Evolutionary conservation across 148 eudicot genomes (phyloP), one percentile per base, ranked within the genome.

Genomic region (Simmondsia chinensis): DNA sequence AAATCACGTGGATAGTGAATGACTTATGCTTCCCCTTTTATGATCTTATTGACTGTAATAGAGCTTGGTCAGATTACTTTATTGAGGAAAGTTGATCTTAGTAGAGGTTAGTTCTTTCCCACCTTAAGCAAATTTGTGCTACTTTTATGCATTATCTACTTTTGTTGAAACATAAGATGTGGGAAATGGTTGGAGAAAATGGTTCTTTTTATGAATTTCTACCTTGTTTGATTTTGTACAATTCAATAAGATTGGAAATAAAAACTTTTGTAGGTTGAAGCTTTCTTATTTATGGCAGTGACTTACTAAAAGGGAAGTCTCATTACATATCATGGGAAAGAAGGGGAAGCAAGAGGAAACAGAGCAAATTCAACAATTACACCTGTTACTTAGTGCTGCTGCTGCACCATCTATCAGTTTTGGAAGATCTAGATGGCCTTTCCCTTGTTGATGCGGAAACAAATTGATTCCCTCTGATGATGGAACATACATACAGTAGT

Each of bases 391-490:
- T 44, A 46, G 48, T 62, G 67, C 55, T 18, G 12, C 55, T 15
- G 21, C 20, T 48, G 10, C 33, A 46, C 31, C 38, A 36, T 59
- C 15, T 17, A 13, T 24, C 47, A 29, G 32, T 13, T 42, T 27
- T 37, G 30, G 55, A 15, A 5, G 42, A 58, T 38, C 52, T 63
- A 20, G 44, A 69, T 69, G 69, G 74, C 56, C 50, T 20, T 34
- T 48, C 57, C 57, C 68, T 51, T 56, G 30, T 46, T 63, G 68
- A 50, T 49, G 22, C 42, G 48, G 34, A 39, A n/a, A 24, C 33
- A 33, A 61, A 59, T 48, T 52, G 16, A 19, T 63, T 65, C 27
- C 76, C 76, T 59, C 59, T 66, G 56, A 64, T 66, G 32, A 66
- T 59, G 66, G 73, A 62, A 58, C 66, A 31, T 7, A 20, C 30